A percentile compares a stretch with the other conserved stretches of the same genome.
These are phyloP conservation scores for Ophiocordyceps unilateralis DNA, from an alignment of 2,329 filamentous ascomycete genomes.

Conservation along the genomic window DNA sequence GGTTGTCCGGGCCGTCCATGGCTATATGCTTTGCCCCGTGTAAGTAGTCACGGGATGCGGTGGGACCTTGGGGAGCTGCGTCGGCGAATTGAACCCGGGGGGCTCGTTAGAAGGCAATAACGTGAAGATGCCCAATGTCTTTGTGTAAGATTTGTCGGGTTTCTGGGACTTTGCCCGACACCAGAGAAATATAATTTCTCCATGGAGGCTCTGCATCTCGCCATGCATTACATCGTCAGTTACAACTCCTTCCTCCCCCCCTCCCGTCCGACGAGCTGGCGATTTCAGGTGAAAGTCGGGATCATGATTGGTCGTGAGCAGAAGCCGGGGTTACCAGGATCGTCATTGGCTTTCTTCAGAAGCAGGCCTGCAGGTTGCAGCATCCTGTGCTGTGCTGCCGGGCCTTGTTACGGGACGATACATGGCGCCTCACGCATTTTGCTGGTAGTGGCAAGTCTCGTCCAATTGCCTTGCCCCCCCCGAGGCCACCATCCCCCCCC, in stretches of 20 bases:
- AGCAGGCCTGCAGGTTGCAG: no score
- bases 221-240: conserved; percentile 9
- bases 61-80: conserved; percentile 21
- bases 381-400: not conserved
- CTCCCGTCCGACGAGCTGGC: not conserved
- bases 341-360: not conserved
- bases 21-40: conserved; percentile 15
- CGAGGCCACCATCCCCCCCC: no score
- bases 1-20: conserved; percentile 14
- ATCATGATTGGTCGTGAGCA: not conserved
- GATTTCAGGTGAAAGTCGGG: not conserved
- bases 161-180: conserved; percentile 20
- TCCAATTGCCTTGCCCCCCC: no score
- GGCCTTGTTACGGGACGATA: no score
- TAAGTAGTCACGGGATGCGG: conserved; percentile 22
- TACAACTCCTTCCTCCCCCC: conserved; percentile 10
- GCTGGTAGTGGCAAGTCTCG: no score
- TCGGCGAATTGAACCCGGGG: conserved; percentile 18
- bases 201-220: conserved; percentile 14
- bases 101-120: conserved; percentile 19
- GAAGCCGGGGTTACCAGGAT: not conserved
- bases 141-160: conserved; percentile 22
- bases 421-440: no score
- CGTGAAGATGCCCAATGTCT: conserved; percentile 22
- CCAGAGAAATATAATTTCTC: conserved; percentile 21